phyloP scores from a whole-genome alignment of 2,329 filamentous ascomycete genomes.

The Microsporum audouinii region DNA sequence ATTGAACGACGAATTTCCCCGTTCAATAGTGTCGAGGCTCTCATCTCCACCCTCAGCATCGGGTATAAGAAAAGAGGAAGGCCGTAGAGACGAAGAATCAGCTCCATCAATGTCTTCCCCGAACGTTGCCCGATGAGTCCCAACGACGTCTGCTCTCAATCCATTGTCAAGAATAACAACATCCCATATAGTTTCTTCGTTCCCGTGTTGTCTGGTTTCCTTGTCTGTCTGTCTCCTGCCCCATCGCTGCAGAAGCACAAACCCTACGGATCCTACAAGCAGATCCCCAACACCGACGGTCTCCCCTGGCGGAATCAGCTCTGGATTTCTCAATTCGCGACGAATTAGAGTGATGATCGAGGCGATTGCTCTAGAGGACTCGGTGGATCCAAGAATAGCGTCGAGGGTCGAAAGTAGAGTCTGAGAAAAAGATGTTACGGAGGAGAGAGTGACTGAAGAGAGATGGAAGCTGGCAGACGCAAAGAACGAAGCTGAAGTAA shows the following conservation, averaged over 20 bases:
- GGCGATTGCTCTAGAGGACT: conserved; percentile 39
- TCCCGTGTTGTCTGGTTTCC: conserved; percentile 30
- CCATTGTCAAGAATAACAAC: conserved; percentile 39
- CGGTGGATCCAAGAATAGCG: conserved; percentile 38
- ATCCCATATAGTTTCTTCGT: conserved; percentile 38
- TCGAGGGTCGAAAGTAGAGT: conserved; percentile 36
- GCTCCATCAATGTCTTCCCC: conserved; percentile 32
- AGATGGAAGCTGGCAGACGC: conserved; percentile 37
- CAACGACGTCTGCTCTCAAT: conserved; percentile 36
- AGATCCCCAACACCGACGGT: conserved; percentile 35
- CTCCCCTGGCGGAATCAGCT: conserved; percentile 20
- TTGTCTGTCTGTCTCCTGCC: conserved; percentile 35
- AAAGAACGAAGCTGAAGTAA: conserved; percentile 38
- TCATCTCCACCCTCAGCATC: conserved; percentile 24
- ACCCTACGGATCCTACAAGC: conserved; percentile 34
- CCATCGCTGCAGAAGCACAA: conserved; percentile 38
- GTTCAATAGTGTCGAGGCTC: conserved; percentile 30
- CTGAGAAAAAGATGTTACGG: conserved; percentile 33
- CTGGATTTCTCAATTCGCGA: conserved; percentile 33
- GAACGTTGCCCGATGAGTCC: conserved; percentile 28
- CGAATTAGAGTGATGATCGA: conserved; percentile 38
- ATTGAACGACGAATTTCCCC: conserved; percentile 21
- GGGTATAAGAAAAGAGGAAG: conserved; percentile 41
- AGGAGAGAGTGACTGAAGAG: conserved; percentile 34
- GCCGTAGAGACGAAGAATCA: conserved; percentile 38